Base-by-base conservation (phyloP, 805 yeast species). In the Kuraishia molischiana region DNA sequence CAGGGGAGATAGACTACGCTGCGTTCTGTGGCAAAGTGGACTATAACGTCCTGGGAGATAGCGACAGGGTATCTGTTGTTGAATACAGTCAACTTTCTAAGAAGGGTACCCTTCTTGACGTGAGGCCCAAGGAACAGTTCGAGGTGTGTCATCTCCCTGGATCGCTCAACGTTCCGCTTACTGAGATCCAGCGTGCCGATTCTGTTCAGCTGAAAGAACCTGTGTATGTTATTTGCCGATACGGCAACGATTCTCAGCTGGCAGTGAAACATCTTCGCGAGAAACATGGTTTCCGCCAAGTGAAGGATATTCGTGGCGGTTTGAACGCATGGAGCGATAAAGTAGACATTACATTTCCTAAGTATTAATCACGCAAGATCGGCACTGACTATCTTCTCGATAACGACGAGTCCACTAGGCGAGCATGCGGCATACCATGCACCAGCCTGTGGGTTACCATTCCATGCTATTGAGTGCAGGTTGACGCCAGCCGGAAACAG, bases 221-320 rank as follows among this genome's bases (percentile, higher is more conserved):
- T 3, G 54, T 83, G 0, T 70, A 67, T 39, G 82, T 86, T 0
- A 64, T 90, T 15, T 92, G 98, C 57, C 67, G 97, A 24, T 78
- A 68, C 51, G 98, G 98, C 8, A 87, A 85, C 54, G 97, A 92
- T 53, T 89, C 97, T 0, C 87, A 84, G 49, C 56, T 76, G 14
- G 94, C 95, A 0, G 78, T 83, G 1, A 57, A 66, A 39, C 58
- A 66, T 32, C 56, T 89, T 34, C 63, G 69, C 36, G 73, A 72
- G 19, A 64, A 66, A 1, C 62, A 72, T 33, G 74, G 75, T 0
- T 58, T 74, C 14, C 40, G 50, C 0, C 56, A 70, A 15, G 85
- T 75, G 0, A 69, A 59, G 37, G 95, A 90, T 53, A 64, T 90
- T 4, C 62, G 54, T 9, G 97, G 97, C 2, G 98, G 98, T 0